A percentile compares a stretch with the other conserved stretches of the same genome.
phyloP scores from a whole-genome alignment of 2,329 filamentous ascomycete species.

The Chaetomium strumarium region DNA sequence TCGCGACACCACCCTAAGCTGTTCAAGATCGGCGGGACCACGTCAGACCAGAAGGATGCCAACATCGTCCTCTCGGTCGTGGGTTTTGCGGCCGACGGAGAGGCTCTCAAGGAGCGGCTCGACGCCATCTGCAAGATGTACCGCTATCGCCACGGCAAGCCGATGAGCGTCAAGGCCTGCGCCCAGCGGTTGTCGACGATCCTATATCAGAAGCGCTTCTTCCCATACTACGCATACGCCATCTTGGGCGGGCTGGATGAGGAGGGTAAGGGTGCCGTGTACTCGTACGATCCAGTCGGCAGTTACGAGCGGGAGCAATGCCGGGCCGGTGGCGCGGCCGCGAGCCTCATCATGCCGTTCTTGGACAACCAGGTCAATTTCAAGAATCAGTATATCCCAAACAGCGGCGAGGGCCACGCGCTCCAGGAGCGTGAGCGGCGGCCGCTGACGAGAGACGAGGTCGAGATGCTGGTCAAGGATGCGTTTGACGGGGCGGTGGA shows the following conservation, averaged over 20 bases:
- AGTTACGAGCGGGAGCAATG: constrained; percentile 97
- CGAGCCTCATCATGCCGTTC: constrained; percentile 97
- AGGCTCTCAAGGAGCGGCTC: constrained; percentile 87
- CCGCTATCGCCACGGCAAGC: constrained; percentile 94
- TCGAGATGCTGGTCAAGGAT: constrained; percentile 87
- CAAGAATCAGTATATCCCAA: constrained; percentile 95
- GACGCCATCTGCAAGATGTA: constrained; percentile 98
- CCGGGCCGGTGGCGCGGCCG: constrained; percentile 84
- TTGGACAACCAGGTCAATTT: constrained; percentile 99
- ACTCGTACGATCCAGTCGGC: constrained; percentile 96
- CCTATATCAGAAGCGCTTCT: constrained; percentile 95
- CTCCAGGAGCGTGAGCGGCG: constrained; percentile 65
- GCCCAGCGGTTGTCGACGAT: constrained; percentile 93
- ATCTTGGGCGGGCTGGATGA: constrained; percentile 94
- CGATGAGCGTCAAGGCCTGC: constrained; percentile 90
- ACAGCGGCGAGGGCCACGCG: constrained; percentile 75
- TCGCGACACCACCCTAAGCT: constrained; percentile 91
- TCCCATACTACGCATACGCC: constrained; percentile 95
- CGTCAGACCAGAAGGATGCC: constrained; percentile 75
- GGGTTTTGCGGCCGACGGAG: constrained; percentile 90
- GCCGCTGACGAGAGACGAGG: constrained; percentile 65
- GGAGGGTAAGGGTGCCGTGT: constrained; percentile 87
- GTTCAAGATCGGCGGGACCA: constrained; percentile 92
- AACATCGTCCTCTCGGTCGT: constrained; percentile 89
- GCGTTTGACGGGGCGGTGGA: constrained; percentile 97